These are phyloP conservation scores for Xylaria grammica DNA, from an alignment of 495 filamentous ascomycete species.

Conservation along the genomic window DNA sequence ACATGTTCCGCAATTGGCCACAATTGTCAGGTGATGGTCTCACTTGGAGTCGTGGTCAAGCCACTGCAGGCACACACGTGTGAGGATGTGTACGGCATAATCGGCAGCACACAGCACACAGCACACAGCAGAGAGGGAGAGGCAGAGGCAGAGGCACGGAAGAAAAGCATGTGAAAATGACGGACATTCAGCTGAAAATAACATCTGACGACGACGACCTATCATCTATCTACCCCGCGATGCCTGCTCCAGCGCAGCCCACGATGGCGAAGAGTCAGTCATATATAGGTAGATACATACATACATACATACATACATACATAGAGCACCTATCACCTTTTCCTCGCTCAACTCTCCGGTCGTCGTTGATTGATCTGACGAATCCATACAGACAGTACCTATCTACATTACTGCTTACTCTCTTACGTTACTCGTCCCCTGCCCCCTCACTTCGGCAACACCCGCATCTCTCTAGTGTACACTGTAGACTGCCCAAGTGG, in stretches of 20 bases:
- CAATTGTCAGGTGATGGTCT: constrained; percentile 8
- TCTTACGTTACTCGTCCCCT: neutral
- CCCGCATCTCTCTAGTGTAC: neutral
- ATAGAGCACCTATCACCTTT: neutral
- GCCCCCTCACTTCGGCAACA: constrained; percentile 3
- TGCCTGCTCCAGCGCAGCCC: neutral
- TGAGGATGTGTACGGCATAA: neutral
- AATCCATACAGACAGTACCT: too few relatives aligned
- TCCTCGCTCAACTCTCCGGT: too few relatives aligned
- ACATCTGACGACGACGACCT: neutral
- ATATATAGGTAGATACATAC: neutral
- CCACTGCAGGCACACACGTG: constrained; percentile 16
- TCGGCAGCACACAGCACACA: neutral
- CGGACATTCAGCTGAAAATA: neutral
- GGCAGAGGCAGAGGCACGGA: neutral
- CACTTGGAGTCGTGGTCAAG: neutral
- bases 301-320: neutral
- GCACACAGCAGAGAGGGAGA: neutral
- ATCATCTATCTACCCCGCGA: neutral
- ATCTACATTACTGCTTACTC: neutral
- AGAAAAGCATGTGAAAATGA: constrained; percentile 21
- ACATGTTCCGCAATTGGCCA: constrained; percentile 6
- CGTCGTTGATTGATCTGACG: too few relatives aligned
- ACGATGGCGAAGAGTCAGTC: neutral
- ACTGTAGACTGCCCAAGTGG: constrained; percentile 4